Conservation (phyloP, 306 rosid species). For the Acmispon strigosus region DNA sequence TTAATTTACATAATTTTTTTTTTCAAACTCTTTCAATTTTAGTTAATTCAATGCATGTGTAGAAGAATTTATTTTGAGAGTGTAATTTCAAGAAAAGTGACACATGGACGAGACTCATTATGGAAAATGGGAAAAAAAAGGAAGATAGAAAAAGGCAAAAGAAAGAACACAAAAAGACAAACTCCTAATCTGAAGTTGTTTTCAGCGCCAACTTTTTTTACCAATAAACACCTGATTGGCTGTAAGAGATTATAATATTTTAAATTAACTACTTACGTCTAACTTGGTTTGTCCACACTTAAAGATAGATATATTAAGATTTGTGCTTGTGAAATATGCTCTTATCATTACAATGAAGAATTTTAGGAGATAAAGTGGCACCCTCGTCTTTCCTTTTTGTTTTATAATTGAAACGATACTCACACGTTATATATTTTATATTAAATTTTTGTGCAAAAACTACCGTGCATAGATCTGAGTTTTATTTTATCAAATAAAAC, state of each 20-base stretch:
- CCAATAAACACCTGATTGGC: constrained; percentile 26
- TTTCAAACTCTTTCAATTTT: neutral
- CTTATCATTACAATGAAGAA: constrained; percentile 30
- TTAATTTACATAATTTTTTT: neutral
- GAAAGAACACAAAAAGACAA: constrained; percentile 34
- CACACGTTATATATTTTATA: neutral
- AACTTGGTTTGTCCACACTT: constrained; percentile 28
- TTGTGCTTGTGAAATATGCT: constrained; percentile 17
- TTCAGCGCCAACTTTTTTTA: constrained; percentile 34
- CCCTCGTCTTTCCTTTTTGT: constrained; percentile 4
- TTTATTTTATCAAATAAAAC: too few relatives aligned
- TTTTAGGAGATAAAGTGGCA: constrained; percentile 16
- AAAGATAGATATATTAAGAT: constrained; percentile 15
- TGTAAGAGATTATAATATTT: constrained; percentile 3
- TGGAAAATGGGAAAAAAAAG: constrained; percentile 15
- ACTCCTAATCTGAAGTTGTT: constrained; percentile 35
- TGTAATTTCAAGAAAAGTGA: neutral
- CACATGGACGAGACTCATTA: constrained; percentile 16
- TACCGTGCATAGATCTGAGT: too few relatives aligned
- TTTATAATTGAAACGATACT: neutral
- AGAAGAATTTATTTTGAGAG: neutral
- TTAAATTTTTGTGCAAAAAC: neutral
- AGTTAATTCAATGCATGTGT: neutral
- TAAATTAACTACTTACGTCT: constrained; percentile 19
- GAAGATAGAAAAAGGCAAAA: neutral